Evolutionary conservation across 306 rosid genomes (phyloP).

Genomic region (Fragaria ananassa): DNA sequence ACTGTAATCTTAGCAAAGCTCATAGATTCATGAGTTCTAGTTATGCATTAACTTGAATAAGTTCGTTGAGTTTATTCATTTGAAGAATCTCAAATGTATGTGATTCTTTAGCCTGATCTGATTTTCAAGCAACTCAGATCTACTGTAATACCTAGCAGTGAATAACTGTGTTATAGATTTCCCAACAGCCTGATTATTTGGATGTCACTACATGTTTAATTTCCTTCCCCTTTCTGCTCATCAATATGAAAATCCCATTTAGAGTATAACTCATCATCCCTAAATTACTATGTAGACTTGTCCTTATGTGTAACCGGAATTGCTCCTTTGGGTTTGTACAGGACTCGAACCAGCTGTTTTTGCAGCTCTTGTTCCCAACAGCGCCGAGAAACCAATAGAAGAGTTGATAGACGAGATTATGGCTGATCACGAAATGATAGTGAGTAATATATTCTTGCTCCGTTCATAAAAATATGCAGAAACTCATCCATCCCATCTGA

Average conservation of each 20-base stretch:
- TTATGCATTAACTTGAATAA: neutral
- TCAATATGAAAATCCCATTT: neutral
- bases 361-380: conserved; percentile 94
- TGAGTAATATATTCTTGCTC: conserved; percentile 24
- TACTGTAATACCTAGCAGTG: neutral
- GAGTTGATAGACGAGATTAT: conserved; percentile 76
- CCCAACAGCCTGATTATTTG: neutral
- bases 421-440: conserved; percentile 86
- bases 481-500: conserved; percentile 2
- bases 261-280: neutral
- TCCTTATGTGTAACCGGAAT: no score
- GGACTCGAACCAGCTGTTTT: conserved; percentile 83
- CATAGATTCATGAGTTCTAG: neutral
- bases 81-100: neutral
- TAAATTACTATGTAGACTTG: neutral
- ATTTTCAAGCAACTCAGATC: neutral
- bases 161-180: neutral
- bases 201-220: neutral
- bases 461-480: neutral
- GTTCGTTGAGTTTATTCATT: neutral
- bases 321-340: conserved; percentile 25
- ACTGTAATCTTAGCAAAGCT: neutral
- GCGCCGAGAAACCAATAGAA: conserved; percentile 64
- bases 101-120: neutral
- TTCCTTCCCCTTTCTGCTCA: neutral